Conservation (phyloP, 345 rosid species). For the Odontarrhena argentea region DNA sequence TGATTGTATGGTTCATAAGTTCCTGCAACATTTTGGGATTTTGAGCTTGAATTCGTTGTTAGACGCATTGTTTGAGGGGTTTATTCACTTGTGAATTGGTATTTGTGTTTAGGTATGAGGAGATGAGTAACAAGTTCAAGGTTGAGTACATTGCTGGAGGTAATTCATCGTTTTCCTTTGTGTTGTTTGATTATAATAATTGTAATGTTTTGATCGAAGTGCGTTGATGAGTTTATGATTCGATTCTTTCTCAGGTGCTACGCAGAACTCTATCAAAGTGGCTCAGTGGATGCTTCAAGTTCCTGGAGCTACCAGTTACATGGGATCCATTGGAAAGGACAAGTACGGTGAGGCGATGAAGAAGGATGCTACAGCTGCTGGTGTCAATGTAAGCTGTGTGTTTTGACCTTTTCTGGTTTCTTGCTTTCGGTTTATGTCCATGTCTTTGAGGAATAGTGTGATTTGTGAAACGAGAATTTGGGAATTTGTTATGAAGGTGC, state of each 20-base stretch:
- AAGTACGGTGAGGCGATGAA: constrained; percentile 94
- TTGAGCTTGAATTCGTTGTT: neutral
- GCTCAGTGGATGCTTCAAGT: constrained; percentile 99
- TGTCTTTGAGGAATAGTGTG: neutral
- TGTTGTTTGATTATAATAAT: neutral
- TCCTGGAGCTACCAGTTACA: constrained; percentile 86
- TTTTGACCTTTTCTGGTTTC: constrained; percentile 1
- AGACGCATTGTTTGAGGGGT: neutral
- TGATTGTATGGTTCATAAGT: too few relatives aligned
- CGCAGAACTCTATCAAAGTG: constrained; percentile 93
- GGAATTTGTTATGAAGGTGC: neutral
- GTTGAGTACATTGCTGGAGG: constrained; percentile 48
- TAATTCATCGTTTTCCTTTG: constrained; percentile 21
- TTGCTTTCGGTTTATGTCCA: neutral
- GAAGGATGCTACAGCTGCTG: constrained; percentile 65
- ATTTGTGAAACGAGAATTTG: neutral
- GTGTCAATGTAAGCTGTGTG: constrained; percentile 61
- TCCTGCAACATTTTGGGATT: too few relatives aligned
- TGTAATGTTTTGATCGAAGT: neutral
- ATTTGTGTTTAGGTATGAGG: constrained; percentile 33
- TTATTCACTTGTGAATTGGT: neutral
- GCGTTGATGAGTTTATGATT: neutral
- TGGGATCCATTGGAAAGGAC: constrained; percentile 94
- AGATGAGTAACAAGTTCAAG: constrained; percentile 37
- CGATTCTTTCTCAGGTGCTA: constrained; percentile 39